Evolutionary conservation across 352 stramenopile genomes (phyloP), one percentile per base, ranked within the genome.

Genomic region (Phytophthora pini): DNA sequence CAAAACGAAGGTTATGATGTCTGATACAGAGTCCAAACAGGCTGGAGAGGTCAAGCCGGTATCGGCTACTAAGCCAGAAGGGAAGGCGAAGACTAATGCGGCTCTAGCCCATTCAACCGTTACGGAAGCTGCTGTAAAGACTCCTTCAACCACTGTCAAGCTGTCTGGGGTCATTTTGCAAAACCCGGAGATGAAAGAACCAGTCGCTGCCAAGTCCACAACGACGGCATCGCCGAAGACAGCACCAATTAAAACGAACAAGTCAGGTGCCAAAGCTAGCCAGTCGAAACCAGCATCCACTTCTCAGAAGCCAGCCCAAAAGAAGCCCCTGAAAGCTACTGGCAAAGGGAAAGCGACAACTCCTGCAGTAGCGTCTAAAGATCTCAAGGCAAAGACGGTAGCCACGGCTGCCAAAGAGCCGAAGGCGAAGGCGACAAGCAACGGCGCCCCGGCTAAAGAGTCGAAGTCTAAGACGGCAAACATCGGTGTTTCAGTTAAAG

Each of bases 101-200:
- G 48, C 7, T 50, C 4, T 5, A 61, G 31, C 29, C 47, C 5
- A 12, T 44, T 24, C 38, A 13, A 15, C 17, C 22, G 2, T 17
- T 26, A 34, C 20, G 17, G 24, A 46, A n/a, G 47, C 31, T 48
- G n/a, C 27, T 3, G 27, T 36, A 22, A 26, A 20, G 38, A 27
- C 27, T 34, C 20, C 49, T 52, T 10, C 8, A 12, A 17, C 32
- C 36, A 10, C 41, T 4, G 41, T 20, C 1, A 69, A 63, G 22
- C 4, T 57, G 12, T 47, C 50, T 2, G 43, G 20, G 1, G 31
- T 65, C 17, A 61, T 65, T 20, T 62, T 44, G 11, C 73, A 80
- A 20, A 81, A 78, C 26, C 73, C 73, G 4, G 73, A 81, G 34
- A 70, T 78, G 55, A 45, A 60, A 53, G 61, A 77, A 49, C 6